Percentiles rank a stretch among this genome's conserved stretches.
phyloP scores from a whole-genome alignment of 2,329 filamentous ascomycete genomes.

The Daldinia eschscholtzii region DNA sequence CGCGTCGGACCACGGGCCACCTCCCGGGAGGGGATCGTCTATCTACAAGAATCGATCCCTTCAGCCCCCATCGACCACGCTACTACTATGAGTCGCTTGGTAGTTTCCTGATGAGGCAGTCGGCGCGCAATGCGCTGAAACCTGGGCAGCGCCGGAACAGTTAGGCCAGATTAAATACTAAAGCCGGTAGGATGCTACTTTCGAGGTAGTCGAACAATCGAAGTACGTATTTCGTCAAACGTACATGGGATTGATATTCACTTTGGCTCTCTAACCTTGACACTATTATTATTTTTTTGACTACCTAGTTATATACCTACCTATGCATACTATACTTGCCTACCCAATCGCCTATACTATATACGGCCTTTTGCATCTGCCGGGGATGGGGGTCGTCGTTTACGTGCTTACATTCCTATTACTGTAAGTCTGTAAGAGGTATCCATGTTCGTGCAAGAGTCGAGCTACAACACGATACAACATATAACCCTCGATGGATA shows the following conservation, averaged over 20 bases:
- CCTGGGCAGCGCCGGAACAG: constrained; percentile 36
- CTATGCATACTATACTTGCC: neutral
- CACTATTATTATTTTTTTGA: neutral
- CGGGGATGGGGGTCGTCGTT: constrained; percentile 29
- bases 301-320: constrained; percentile 2
- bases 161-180: constrained; percentile 37
- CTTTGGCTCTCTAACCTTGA: neutral
- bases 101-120: constrained; percentile 44
- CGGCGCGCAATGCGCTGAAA: constrained; percentile 44
- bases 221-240: constrained; percentile 42
- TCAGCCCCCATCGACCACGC: constrained; percentile 39
- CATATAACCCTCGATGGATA: constrained; percentile 13
- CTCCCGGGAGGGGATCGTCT: constrained; percentile 37
- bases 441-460: constrained; percentile 29
- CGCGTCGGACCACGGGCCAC: constrained; percentile 39
- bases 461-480: constrained; percentile 37
- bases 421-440: constrained; percentile 17
- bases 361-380: constrained; percentile 36
- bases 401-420: constrained; percentile 18
- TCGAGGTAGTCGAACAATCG: constrained; percentile 35
- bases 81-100: constrained; percentile 27
- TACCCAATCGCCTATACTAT: constrained; percentile 17
- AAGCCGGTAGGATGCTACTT: constrained; percentile 33
- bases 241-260: constrained; percentile 12
- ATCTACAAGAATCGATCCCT: constrained; percentile 35